Base-by-base conservation (phyloP, 139 green algal genomes). In the Chlorella sp. region DNA sequence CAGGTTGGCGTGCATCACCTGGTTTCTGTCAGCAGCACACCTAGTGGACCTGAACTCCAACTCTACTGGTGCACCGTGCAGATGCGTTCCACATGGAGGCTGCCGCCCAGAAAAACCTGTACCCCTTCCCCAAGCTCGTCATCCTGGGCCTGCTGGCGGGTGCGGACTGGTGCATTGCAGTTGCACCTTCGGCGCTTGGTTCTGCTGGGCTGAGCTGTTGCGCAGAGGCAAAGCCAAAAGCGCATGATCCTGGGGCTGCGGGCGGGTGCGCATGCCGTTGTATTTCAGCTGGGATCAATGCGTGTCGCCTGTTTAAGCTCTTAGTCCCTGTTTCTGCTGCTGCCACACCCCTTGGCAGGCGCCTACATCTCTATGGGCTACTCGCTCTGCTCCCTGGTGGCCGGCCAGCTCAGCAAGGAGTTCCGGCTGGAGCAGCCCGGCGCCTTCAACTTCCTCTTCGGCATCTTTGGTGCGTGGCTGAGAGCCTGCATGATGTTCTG, bases 401-500 rank as follows among this genome's bases (percentile, higher is more conserved):
- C 40, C 60, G 77, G 77, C 40, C 60, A 46, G 58, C 77, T 83
- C 7, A 62, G 40, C 60, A 43, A 43, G 13, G 58, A 83, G 24
- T 36, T 83, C 7, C 58, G 77, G 13, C 20, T 32, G 16, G 17
- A 19, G 51, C 41, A 83, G 58, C 77, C 77, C 7, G 77, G 77
- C 60, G 19, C 36, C 30, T 83, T 83, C 40, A 83, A 83, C 60
- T 43, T 83, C 26, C 60, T 83, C 0, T 83, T 83, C 30, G 77
- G 77, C 60, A 83, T 83, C 58, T 83, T 74, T 32, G 77, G 74
- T 80, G 74, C 14, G 72, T 36, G 40, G 28, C 9, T n/a, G n/a
- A n/a, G n/a, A n/a, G n/a, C n/a, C n/a, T n/a, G n/a, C n/a, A n/a
- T n/a, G n/a, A n/a, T n/a, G n/a, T n/a, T n/a, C n/a, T n/a, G n/a